Conservation (phyloP, 495 filamentous ascomycete species). For the Astrothelium macrocarpum region DNA sequence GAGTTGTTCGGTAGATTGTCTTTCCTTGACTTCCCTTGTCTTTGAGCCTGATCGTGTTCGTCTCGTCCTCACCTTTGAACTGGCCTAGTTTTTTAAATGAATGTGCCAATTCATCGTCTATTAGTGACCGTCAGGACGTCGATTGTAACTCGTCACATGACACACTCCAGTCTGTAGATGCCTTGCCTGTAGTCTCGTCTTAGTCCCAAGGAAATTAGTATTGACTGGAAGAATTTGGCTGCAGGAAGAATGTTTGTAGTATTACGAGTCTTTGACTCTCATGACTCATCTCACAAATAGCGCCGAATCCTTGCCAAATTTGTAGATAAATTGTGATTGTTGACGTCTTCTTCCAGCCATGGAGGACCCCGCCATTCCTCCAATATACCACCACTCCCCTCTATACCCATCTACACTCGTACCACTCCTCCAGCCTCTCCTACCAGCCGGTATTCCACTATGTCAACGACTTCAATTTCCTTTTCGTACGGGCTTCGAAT, state of each 20-base stretch:
- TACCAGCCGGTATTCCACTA: constrained; percentile 26
- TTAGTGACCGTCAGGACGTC: neutral
- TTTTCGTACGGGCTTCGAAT: constrained; percentile 12
- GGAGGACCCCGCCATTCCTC: neutral
- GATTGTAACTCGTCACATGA: neutral
- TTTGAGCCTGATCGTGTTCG: too few species aligned
- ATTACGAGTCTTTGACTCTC: neutral
- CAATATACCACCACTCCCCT: neutral
- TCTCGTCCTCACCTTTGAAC: too few species aligned
- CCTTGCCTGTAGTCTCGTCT: neutral
- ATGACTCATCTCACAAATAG: neutral
- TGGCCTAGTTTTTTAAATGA: too few species aligned
- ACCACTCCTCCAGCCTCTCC: constrained; percentile 17
- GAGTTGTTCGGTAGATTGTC: too few species aligned
- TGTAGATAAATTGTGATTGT: neutral
- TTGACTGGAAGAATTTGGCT: neutral
- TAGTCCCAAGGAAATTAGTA: neutral
- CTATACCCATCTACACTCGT: constrained; percentile 6
- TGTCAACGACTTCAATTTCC: constrained; percentile 27
- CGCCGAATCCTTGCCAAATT: too few species aligned
- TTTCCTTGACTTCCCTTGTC: too few species aligned
- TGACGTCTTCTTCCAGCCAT: neutral
- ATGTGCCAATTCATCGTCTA: neutral
- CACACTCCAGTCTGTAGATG: neutral
- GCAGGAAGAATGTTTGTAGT: neutral